Evolutionary conservation across 768 basidiomycete species (phyloP).

Genomic region (Cyclocybe cylindracea): DNA sequence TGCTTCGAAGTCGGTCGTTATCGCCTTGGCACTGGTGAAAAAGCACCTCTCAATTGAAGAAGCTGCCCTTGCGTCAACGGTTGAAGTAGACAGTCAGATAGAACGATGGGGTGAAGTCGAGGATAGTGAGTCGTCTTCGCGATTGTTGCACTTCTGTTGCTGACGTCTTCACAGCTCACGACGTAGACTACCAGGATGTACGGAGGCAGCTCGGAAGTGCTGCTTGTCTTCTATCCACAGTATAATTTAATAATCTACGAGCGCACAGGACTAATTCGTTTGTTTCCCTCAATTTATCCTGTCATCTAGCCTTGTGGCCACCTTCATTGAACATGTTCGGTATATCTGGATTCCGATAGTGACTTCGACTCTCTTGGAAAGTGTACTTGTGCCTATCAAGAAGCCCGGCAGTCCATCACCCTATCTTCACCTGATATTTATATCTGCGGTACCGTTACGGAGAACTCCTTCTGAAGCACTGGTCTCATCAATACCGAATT

Average conservation of each 20-base stretch:
- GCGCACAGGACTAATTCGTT: no score
- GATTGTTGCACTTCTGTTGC: slow-evolving; percentile 7
- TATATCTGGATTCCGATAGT: no score
- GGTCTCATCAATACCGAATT: no score
- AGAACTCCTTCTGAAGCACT: no score
- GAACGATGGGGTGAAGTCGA: slow-evolving; percentile 99
- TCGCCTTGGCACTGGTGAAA: slow-evolving; percentile 81
- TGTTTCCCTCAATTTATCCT: no score
- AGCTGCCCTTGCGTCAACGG: slow-evolving; percentile 82
- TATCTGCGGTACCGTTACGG: no score
- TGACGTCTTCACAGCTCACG: slow-evolving; percentile 68
- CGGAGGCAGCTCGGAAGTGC: slow-evolving; percentile 73
- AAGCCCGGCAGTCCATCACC: no score
- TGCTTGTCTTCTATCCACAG: slow-evolving; percentile 25
- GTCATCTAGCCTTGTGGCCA: no score
- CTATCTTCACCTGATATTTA: no score
- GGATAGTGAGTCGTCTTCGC: slow-evolving; percentile 72
- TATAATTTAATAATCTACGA: slow-evolving; percentile 2
- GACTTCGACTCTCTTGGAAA: no score
- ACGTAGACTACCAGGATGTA: slow-evolving; percentile 96
- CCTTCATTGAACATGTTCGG: no score
- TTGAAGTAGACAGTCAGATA: slow-evolving; percentile 95
- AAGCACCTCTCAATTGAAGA: slow-evolving; percentile 78
- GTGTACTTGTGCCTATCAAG: no score
- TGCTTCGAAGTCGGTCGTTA: slow-evolving; percentile 87